Evolutionary conservation across 169 alveolate species (phyloP), one percentile per base, ranked within the genome.

Genomic region (Eimeria praecox): DNA sequence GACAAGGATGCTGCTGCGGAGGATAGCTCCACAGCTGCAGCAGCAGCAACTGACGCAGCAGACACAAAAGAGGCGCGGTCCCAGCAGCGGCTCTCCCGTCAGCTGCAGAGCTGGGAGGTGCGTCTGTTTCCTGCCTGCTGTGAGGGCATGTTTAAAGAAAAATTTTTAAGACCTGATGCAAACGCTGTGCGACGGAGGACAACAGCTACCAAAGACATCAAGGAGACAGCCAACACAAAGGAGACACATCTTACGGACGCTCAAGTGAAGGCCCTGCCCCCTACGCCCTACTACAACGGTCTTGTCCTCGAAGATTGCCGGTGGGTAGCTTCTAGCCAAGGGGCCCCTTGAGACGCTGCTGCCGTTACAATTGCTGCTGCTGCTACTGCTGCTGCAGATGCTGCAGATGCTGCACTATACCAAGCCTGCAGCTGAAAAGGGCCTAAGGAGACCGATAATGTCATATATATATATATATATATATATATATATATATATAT

Each of bases 261-360:
- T 1, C 73, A n/a, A 42, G 86, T 38, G 24, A 56, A 40, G 56
- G 69, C 49, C 20, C 90, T 94, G 71, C 96, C 95, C 59, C 96
- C 96, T 24, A 94, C 96, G 14, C 96, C 96, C 42, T 85, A 71
- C 83, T 94, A 94, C 91, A 94, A 94, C 90, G 91, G 83, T 44
- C 94, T 86, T 35, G 86, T 94, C 27, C 83, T 94, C 46, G 96
- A 94, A 59, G 96, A 94, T 46, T 59, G 73, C 75, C 87, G 87
- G 95, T 89, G 18, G 38, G 95, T 30, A 33, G 44, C 64, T 78
- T 9, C 30, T 42, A 30, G 10, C 42, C 46, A 78, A 0, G 62
- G 20, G 66, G 8, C 49, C 1, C 54, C 33, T 30, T 40, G 18
- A 12, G 3, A 27, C 14, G 44, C n/a, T 42, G 69, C 30, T 49